Percentiles rank a stretch among this genome's conserved stretches.
These are phyloP conservation scores for Auricularia heimuer DNA, from an alignment of 768 basidiomycete species.

Conservation along the genomic window DNA sequence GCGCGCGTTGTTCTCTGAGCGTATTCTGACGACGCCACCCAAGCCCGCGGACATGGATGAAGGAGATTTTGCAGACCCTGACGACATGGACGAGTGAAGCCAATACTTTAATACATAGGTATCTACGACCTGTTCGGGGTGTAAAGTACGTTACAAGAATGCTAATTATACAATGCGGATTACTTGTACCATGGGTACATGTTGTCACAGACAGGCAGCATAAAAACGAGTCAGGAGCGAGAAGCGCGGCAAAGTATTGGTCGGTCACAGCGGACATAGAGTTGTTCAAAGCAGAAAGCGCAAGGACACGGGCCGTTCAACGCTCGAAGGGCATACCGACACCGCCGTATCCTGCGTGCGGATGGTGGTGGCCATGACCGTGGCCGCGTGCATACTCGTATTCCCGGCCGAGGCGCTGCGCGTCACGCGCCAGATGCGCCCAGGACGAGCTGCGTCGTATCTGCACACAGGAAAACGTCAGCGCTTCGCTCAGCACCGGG, in stretches of 20 bases:
- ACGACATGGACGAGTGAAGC: neutral
- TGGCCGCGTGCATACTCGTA: neutral
- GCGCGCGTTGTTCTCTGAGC: conserved; percentile 4
- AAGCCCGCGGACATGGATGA: conserved; percentile 91
- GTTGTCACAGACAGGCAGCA: no score
- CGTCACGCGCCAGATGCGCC: neutral
- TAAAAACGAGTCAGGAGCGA: no score
- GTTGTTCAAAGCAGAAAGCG: neutral
- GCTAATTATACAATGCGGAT: neutral
- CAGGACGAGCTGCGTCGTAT: neutral
- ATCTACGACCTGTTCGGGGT: no score
- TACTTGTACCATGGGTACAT: no score
- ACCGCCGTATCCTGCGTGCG: neutral
- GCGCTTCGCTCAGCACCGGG: neutral
- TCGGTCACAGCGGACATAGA: neutral
- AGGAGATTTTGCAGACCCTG: conserved; percentile 68
- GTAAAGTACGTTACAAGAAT: no score
- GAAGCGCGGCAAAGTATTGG: no score
- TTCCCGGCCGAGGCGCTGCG: neutral
- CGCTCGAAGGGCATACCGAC: neutral
- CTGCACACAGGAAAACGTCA: neutral
- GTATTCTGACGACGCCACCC: conserved; percentile 4
- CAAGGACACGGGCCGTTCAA: neutral
- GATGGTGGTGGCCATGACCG: no score
- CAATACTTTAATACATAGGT: neutral